Evolutionary conservation across 2,329 filamentous ascomycete genomes (phyloP).

Genomic region (Arthrobotrys megalospora): DNA sequence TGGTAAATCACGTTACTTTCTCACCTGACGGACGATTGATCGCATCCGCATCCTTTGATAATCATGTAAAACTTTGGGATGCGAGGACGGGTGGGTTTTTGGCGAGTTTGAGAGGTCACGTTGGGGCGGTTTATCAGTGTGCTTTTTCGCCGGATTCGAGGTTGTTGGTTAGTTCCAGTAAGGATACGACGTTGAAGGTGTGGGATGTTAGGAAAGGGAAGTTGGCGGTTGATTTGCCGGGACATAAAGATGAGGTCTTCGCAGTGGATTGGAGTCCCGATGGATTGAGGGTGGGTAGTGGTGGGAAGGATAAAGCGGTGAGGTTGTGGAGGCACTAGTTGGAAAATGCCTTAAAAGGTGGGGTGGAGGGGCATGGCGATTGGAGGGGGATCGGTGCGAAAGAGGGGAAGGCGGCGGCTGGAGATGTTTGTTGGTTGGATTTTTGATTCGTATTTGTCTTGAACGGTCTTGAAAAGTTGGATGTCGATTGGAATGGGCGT

Average conservation of each 20-base stretch:
- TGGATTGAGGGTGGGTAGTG: slow-evolving; percentile 84
- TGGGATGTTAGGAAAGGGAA: slow-evolving; percentile 93
- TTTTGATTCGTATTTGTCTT: neutral
- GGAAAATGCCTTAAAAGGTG: neutral
- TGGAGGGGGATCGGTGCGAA: slow-evolving; percentile 16
- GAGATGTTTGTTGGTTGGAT: slow-evolving; percentile 17
- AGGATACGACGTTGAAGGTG: slow-evolving; percentile 76
- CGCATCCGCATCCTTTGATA: slow-evolving; percentile 92
- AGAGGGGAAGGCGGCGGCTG: slow-evolving; percentile 11
- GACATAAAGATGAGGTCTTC: slow-evolving; percentile 69
- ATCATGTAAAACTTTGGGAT: slow-evolving; percentile 75
- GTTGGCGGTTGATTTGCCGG: slow-evolving; percentile 73
- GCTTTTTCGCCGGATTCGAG: slow-evolving; percentile 93
- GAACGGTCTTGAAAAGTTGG: slow-evolving; percentile 10
- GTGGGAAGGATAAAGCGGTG: slow-evolving; percentile 89
- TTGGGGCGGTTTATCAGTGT: slow-evolving; percentile 91
- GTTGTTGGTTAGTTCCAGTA: slow-evolving; percentile 85
- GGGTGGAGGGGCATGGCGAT: slow-evolving; percentile 15
- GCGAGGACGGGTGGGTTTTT: slow-evolving; percentile 79
- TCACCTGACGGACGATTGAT: slow-evolving; percentile 90
- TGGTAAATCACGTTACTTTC: slow-evolving; percentile 70
- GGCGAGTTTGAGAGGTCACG: slow-evolving; percentile 88
- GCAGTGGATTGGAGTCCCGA: slow-evolving; percentile 60
- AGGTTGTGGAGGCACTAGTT: slow-evolving; percentile 77
- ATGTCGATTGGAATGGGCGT: slow-evolving; percentile 1